Evolutionary conservation across 768 basidiomycete species (phyloP), one percentile per base, ranked within the genome.

Genomic region (Tubosaeta brunneosetosa): DNA sequence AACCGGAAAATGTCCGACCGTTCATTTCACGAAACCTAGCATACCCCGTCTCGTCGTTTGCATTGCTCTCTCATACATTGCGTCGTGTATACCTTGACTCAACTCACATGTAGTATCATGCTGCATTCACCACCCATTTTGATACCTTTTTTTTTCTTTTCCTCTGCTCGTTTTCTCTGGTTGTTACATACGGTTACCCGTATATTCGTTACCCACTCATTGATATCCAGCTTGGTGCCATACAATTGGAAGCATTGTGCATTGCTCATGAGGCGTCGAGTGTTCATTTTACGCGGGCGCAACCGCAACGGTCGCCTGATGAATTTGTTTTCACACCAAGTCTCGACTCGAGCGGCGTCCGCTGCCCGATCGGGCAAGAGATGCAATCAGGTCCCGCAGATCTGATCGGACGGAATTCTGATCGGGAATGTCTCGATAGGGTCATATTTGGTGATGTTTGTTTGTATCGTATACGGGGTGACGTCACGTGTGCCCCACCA

Each of bases 51-150:
- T 66, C 61, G 55, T 69, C 65, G 60, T 68, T 62, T 66, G 69
- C 69, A 68, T 71, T 60, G 69, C 67, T 71, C 67, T 71, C 59
- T 65, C 69, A 64, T 52, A 47, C 64, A 68, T 69, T 69, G 63
- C 63, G 63, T 54, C 66, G 69, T 69, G 67, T 69, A 71, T 67
- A 69, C 67, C 62, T 67, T 61, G 66, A 45, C 57, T 40, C 67
- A 66, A 62, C 69, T 59, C 67, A 69, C 65, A 61, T 69, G 67
- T 69, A 68, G 67, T 68, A 71, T 63, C 67, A 68, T 59, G 53
- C 56, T 56, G 60, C 67, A 65, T 62, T 66, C 64, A 66, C 58
- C 56, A 50, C 60, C 60, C 57, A 58, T 63, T 68, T 69, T 66
- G 69, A 68, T 71, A 71, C 69, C 67, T 67, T 60, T 56, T 47